Conservation (phyloP, 805 yeast genomes). For the Nakazawaea populi region DNA sequence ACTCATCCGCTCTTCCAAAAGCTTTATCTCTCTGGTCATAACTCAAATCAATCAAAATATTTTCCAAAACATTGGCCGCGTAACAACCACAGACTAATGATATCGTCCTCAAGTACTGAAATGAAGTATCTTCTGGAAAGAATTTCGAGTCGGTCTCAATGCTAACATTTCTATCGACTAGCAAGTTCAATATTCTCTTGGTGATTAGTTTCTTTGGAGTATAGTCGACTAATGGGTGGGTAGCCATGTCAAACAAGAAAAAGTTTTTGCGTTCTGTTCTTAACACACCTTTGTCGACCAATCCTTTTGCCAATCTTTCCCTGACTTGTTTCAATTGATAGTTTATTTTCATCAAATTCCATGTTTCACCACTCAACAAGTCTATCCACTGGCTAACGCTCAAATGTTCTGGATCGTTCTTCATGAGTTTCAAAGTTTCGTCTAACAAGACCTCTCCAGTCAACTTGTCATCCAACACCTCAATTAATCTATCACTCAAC, state of each 20-base stretch:
- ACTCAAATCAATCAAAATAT: slow-evolving; percentile 67
- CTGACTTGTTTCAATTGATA: slow-evolving; percentile 97
- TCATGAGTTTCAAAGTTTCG: slow-evolving; percentile 89
- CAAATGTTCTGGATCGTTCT: slow-evolving; percentile 69
- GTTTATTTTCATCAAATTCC: slow-evolving; percentile 92
- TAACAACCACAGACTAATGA: slow-evolving; percentile 83
- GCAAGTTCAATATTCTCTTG: slow-evolving; percentile 60
- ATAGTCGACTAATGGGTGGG: slow-evolving; percentile 91
- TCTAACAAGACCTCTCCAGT: slow-evolving; percentile 95
- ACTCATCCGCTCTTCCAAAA: slow-evolving; percentile 89
- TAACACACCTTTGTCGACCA: slow-evolving; percentile 93
- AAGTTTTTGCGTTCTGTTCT: slow-evolving; percentile 95
- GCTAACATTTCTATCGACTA: slow-evolving; percentile 67
- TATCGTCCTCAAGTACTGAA: slow-evolving; percentile 69
- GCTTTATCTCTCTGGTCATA: slow-evolving; percentile 92
- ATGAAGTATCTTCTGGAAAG: slow-evolving; percentile 65
- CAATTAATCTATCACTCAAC: slow-evolving; percentile 78
- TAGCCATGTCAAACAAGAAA: slow-evolving; percentile 95
- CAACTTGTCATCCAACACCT: slow-evolving; percentile 76
- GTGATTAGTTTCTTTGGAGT: slow-evolving; percentile 77
- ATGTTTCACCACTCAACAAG: slow-evolving; percentile 88
- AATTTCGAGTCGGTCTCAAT: slow-evolving; percentile 49
- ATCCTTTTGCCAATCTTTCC: slow-evolving; percentile 92
- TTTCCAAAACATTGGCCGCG: slow-evolving; percentile 95
- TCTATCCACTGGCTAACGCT: slow-evolving; percentile 92